Evolutionary conservation across 177 flowering plant species (phyloP).

Genomic region (Vitis hybrid): DNA sequence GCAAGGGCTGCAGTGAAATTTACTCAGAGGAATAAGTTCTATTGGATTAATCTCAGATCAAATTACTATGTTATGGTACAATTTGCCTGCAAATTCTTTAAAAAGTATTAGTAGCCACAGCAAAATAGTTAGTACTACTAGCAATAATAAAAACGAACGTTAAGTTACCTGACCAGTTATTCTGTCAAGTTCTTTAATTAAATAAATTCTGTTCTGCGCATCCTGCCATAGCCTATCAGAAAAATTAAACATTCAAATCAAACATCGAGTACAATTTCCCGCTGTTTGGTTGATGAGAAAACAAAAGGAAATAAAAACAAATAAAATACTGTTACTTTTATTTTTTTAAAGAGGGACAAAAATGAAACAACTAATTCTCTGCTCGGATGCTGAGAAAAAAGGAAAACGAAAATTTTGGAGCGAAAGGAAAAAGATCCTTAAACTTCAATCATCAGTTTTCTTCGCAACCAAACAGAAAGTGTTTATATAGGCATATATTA

Average conservation of each 20-base stretch:
- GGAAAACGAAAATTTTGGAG: background rate
- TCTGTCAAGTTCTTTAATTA: conserved; percentile 88
- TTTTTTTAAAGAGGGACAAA: too few relatives aligned
- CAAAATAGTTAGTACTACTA: background rate
- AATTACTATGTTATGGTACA: too few relatives aligned
- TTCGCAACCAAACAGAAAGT: background rate
- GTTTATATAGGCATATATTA: too few relatives aligned
- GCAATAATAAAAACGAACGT: background rate
- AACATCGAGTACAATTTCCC: background rate
- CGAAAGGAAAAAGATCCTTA: background rate
- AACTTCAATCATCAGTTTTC: background rate
- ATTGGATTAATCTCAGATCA: too few relatives aligned
- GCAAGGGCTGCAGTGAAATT: too few relatives aligned
- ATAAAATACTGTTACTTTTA: too few relatives aligned
- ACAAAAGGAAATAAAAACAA: background rate
- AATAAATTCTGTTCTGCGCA: conserved; percentile 73
- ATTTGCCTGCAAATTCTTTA: background rate
- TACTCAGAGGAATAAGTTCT: too few relatives aligned
- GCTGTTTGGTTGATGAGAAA: background rate
- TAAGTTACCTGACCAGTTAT: conserved; percentile 75
- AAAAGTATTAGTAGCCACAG: background rate
- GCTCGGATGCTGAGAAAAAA: too few relatives aligned
- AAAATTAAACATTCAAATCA: conserved; percentile 5
- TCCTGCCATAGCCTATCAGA: conserved; percentile 84
- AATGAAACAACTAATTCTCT: too few relatives aligned